Evolutionary conservation across 2,329 filamentous ascomycete species (phyloP).

Genomic region (Immersiporthe knoxdaviesiana): DNA sequence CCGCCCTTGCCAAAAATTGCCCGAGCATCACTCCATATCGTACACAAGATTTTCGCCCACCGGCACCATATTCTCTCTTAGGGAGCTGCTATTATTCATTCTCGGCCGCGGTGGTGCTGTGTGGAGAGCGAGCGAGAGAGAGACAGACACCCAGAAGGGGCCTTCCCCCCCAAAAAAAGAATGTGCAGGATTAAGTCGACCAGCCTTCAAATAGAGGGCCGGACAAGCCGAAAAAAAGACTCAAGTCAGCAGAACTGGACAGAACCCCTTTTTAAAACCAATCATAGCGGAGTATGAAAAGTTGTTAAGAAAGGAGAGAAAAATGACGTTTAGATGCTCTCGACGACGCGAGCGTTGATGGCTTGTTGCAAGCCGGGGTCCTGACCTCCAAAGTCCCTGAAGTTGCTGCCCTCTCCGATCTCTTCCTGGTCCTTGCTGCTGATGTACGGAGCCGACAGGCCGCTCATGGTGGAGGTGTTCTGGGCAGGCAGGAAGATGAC

Average conservation of each 20-base stretch:
- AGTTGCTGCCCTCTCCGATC: conserved; percentile 47
- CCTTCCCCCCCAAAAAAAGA: not conserved
- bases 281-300: conserved; percentile 10
- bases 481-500: conserved; percentile 80
- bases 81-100: not conserved
- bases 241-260: conserved; percentile 26
- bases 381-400: conserved; percentile 57
- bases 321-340: conserved; percentile 71
- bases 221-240: conserved; percentile 6
- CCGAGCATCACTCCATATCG: conserved; percentile 10
- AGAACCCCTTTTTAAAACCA: conserved; percentile 2
- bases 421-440: conserved; percentile 39
- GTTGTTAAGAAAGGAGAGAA: too few species aligned
- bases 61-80: not conserved
- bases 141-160: not conserved
- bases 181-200: conserved; percentile 22
- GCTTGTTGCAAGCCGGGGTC: conserved; percentile 74
- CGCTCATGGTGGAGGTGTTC: conserved; percentile 52
- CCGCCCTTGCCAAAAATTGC: conserved; percentile 5
- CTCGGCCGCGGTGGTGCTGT: not conserved
- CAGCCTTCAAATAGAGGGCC: conserved; percentile 21
- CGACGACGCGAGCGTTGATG: conserved; percentile 79
- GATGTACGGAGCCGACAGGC: conserved; percentile 50
- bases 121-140: too few species aligned
- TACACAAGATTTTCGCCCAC: conserved; percentile 13